These are phyloP conservation scores for Luffa acutangula DNA, from an alignment of 306 rosid species.

Conservation along the genomic window DNA sequence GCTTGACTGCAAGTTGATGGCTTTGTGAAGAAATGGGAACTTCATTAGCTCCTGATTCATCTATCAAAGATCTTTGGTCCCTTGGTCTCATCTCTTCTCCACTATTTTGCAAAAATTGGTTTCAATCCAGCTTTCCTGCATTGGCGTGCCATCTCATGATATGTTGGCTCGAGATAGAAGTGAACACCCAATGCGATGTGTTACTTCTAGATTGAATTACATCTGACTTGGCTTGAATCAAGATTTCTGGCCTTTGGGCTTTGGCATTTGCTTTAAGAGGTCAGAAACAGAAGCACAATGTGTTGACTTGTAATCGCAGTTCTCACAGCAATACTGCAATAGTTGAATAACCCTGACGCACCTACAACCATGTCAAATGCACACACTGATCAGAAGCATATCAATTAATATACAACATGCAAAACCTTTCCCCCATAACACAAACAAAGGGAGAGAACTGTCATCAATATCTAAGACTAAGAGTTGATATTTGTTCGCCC, in stretches of 20 bases:
- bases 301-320: conserved; percentile 55
- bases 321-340: conserved; percentile 71
- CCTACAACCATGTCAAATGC: conserved; percentile 24
- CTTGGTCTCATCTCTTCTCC: not conserved
- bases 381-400: not conserved
- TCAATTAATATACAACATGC: not conserved
- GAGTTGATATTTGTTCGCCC: not conserved
- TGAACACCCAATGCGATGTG: not conserved
- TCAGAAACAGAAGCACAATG: conserved; percentile 88
- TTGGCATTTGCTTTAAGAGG: conserved; percentile 62
- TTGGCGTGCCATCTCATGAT: not conserved
- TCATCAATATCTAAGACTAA: not conserved
- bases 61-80: not conserved
- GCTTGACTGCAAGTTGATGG: not conserved
- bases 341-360: conserved; percentile 54
- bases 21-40: not conserved
- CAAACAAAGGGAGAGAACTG: not conserved
- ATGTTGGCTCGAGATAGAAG: not conserved
- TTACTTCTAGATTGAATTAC: not conserved
- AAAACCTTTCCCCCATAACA: not conserved
- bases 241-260: conserved; percentile 10
- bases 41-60: not conserved
- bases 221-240: not conserved
- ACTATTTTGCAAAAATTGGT: not conserved
- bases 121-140: not conserved